Base-by-base conservation (phyloP, 2,329 filamentous ascomycete species). In the Exophiala viscosa region DNA sequence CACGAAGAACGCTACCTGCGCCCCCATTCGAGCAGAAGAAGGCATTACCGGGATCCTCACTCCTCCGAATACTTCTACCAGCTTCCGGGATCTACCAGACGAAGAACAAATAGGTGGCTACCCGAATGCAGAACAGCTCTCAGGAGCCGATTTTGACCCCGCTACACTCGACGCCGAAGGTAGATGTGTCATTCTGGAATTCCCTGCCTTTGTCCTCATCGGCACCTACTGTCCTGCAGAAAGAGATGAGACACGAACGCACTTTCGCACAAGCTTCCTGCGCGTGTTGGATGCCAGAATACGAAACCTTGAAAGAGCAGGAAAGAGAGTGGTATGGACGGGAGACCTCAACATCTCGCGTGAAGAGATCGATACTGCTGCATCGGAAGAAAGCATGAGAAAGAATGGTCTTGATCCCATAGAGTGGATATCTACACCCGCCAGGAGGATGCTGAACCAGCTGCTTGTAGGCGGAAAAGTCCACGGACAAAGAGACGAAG, bases 181-280 rank as follows among this genome's bases (percentile, higher is more conserved):
- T 0, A 86, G 93, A 43, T 96, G 90, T 62, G 83, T 97, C 6
- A 78, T 96, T 39, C 77, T 99, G 3, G 93, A 97, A 66, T 97
- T 99, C 62, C 89, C 90, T 0, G 91, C 90, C 2, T 97, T 99
- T 67, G 90, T 99, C 3, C 79, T 99, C 13, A 81, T 99, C 45
- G 93, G 92, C 3, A 86, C 95, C 2, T 97, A 99, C 71, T 89
- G 88, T 62, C 93, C 93, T 9, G 93, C 92, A 17, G 90, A 87
- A 63, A 84, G 90, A 53, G 91, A 96, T 63, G 89, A 93, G 56
- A 82, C 83, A 2, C 82, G 93, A 20, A 86, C 91, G 61, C 84
- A 87, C 58, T 99, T 95, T 65, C 85, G 92, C 11, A 76, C 87
- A 49, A 84, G 81, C 17, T 99, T 95, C 66, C 77, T 95, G 36